A percentile compares a stretch with the other conserved stretches of the same genome.
These are phyloP conservation scores for Jimgerdemannia flammicorona DNA, from an alignment of 192 early-diverging fungal species.

Conservation along the genomic window DNA sequence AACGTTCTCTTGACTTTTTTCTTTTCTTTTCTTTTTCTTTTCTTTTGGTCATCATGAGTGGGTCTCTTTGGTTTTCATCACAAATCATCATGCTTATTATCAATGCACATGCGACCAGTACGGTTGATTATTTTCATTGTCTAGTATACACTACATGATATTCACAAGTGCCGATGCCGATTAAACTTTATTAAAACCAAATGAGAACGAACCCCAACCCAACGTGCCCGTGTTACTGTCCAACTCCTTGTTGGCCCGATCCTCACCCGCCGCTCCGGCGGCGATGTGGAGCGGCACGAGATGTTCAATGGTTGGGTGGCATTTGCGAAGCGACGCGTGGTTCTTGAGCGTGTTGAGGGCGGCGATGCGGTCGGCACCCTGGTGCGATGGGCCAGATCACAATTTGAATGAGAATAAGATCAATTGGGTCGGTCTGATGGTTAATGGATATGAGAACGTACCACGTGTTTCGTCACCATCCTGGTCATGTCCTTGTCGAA, in stretches of 20 bases:
- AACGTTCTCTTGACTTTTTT: neutral
- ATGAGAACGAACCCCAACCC: constrained; percentile 16
- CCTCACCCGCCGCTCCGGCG: constrained; percentile 52
- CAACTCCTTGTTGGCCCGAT: constrained; percentile 31
- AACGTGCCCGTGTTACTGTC: constrained; percentile 29
- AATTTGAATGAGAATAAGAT: neutral
- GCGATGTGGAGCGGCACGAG: constrained; percentile 66
- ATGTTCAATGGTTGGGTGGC: constrained; percentile 68
- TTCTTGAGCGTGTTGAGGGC: constrained; percentile 35
- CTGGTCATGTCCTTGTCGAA: constrained; percentile 60
- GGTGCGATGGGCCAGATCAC: constrained; percentile 3
- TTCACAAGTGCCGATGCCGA: no score
- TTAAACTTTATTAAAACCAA: neutral
- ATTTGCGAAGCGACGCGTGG: constrained; percentile 39
- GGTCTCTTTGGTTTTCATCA: no score
- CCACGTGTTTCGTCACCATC: constrained; percentile 25
- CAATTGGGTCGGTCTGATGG: no score
- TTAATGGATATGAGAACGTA: neutral
- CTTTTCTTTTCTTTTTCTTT: neutral
- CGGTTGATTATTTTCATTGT: no score
- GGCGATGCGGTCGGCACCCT: constrained; percentile 33
- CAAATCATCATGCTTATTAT: no score
- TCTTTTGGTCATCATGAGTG: neutral
- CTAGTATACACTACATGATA: no score
- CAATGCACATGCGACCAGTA: no score